Conservation (phyloP, 108 stramenopile species). For the Hondaea fermentalgiana region DNA sequence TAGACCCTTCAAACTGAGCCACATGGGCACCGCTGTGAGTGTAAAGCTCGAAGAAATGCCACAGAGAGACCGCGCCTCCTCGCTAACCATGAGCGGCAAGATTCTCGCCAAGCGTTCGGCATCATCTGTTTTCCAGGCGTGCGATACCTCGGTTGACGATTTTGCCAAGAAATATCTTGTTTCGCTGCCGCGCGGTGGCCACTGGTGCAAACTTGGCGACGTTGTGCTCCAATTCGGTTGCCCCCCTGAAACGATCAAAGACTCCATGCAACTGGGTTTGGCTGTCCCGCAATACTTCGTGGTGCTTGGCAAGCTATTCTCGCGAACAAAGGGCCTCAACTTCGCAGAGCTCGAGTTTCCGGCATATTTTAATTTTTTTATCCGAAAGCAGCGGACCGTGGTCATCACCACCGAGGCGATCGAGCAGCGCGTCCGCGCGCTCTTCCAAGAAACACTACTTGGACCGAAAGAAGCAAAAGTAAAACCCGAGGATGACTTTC, state of each 20-base stretch:
- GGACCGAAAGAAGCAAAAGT: slow-evolving; percentile 19
- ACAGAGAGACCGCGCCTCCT: no score
- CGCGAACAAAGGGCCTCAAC: slow-evolving; percentile 29
- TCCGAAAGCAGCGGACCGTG: slow-evolving; percentile 5
- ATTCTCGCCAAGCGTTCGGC: not conserved
- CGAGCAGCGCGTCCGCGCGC: slow-evolving; percentile 24
- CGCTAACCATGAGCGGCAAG: not conserved
- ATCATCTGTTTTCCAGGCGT: not conserved
- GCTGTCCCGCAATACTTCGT: slow-evolving; percentile 34
- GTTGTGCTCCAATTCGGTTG: not conserved
- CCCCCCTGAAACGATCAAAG: slow-evolving; percentile 20
- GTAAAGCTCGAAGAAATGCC: no score
- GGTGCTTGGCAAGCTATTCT: slow-evolving; percentile 27
- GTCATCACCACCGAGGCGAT: slow-evolving; percentile 24
- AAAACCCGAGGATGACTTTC: slow-evolving; percentile 10
- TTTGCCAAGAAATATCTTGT: not conserved
- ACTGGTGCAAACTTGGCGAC: not conserved
- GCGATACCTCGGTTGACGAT: not conserved
- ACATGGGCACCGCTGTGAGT: no score
- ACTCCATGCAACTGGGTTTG: slow-evolving; percentile 33
- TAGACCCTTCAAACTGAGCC: no score
- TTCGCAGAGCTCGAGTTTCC: slow-evolving; percentile 46
- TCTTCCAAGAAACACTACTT: slow-evolving; percentile 42
- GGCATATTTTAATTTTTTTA: slow-evolving; percentile 44
- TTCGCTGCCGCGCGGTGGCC: not conserved